A percentile compares a stretch with the other conserved stretches of the same genome.
These are phyloP conservation scores for Diplodia intermedia DNA, from an alignment of 2,329 filamentous ascomycete genomes.

Conservation along the genomic window DNA sequence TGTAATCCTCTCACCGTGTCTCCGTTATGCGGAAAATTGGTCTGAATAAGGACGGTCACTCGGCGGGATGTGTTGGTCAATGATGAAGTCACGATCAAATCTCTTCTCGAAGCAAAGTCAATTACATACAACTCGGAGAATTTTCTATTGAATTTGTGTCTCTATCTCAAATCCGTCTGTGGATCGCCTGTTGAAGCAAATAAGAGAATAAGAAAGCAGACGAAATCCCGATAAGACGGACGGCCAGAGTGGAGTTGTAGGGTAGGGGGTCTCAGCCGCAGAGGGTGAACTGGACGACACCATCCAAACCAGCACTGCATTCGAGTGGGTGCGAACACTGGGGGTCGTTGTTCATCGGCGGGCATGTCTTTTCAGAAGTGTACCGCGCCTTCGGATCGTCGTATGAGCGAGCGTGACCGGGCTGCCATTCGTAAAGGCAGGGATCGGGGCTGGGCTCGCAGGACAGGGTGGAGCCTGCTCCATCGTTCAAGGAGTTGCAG, in stretches of 20 bases:
- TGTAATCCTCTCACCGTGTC: no score
- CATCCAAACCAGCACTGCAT: neutral
- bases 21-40: no score
- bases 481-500: neutral
- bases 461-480: neutral
- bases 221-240: neutral
- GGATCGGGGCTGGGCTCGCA: neutral
- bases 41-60: no score
- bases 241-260: neutral
- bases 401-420: neutral
- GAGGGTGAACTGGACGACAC: neutral
- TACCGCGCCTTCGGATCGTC: neutral
- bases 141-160: neutral
- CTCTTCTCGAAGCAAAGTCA: neutral
- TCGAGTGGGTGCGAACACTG: neutral
- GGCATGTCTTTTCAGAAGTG: no score
- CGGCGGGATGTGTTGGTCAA: neutral
- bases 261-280: neutral
- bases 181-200: neutral
- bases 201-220: neutral
- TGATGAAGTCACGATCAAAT: neutral
- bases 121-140: neutral
- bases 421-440: conserved; percentile 2
- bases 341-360: neutral
- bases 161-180: neutral